Percentiles rank a stretch among this genome's conserved stretches.
Conservation (phyloP, 371 early-diverging fungal species). For the Nematocida sp. region DNA sequence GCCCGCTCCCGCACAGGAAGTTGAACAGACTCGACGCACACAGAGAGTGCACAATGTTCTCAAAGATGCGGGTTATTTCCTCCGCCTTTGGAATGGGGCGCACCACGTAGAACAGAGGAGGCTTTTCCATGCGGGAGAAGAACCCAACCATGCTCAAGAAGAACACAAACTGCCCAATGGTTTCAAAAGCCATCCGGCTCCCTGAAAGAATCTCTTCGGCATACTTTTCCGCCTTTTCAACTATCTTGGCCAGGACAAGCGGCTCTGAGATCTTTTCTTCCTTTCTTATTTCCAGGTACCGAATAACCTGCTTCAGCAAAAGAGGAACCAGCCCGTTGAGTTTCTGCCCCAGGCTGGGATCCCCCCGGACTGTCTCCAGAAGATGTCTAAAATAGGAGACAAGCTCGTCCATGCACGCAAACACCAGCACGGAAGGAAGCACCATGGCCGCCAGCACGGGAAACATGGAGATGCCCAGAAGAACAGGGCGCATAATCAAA, state of each 20-base stretch:
- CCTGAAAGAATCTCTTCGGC: conserved; percentile 3
- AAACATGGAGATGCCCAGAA: background rate
- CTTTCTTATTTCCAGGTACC: conserved; percentile 3
- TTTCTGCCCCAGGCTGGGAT: background rate
- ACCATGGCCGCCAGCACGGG: background rate
- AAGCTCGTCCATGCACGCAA: conserved; percentile 15
- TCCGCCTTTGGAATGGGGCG: background rate
- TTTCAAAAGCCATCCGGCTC: background rate
- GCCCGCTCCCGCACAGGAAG: background rate
- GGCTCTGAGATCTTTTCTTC: conserved; percentile 5
- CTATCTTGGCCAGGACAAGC: background rate
- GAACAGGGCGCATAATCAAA: background rate
- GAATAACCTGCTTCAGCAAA: background rate
- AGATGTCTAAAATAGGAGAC: background rate
- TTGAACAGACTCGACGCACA: background rate
- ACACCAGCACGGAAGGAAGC: conserved; percentile 11
- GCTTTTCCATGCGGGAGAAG: background rate
- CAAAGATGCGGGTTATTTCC: background rate
- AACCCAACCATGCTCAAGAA: conserved; percentile 8
- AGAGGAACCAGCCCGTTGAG: background rate
- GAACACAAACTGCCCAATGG: background rate
- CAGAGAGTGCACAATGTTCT: background rate
- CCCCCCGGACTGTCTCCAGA: background rate
- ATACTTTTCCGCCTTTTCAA: conserved; percentile 1
- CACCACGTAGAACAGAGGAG: conserved; percentile 29